Conservation (phyloP, 305 asterid genomes). For the Ilex paraguariensis region DNA sequence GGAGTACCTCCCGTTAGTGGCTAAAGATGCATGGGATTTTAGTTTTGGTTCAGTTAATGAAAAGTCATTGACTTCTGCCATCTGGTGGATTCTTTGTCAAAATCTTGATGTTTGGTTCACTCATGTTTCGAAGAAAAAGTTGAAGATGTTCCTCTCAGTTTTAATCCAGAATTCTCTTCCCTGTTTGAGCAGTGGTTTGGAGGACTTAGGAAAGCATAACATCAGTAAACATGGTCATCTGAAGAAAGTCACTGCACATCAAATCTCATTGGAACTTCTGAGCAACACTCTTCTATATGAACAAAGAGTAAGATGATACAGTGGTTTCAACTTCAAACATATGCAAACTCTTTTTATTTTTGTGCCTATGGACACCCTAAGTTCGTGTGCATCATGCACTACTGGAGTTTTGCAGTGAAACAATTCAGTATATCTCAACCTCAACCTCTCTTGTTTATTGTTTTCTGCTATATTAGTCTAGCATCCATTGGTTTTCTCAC, state of each 20-base stretch:
- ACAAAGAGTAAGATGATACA: conserved; percentile 58
- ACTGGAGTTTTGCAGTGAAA: no score
- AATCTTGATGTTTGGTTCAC: conserved; percentile 75
- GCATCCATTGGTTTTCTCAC: conserved; percentile 4
- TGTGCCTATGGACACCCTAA: conserved; percentile 1
- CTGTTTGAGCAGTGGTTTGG: conserved; percentile 22
- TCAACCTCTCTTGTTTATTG: no score
- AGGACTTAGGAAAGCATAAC: conserved; percentile 20
- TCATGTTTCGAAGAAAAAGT: conserved; percentile 69
- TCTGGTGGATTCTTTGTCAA: conserved; percentile 64
- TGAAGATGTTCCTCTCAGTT: conserved; percentile 50
- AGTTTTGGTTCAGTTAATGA: conserved; percentile 55
- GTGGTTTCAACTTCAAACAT: background rate
- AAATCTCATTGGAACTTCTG: conserved; percentile 62
- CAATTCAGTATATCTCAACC: no score
- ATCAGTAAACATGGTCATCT: conserved; percentile 24
- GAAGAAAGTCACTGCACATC: conserved; percentile 42
- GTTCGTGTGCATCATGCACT: no score
- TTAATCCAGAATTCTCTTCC: conserved; percentile 46
- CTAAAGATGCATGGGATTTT: conserved; percentile 33
- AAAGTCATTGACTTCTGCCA: conserved; percentile 43
- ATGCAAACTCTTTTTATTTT: conserved; percentile 12
- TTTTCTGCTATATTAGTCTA: no score
- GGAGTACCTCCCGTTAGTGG: conserved; percentile 40
- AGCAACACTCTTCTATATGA: conserved; percentile 57